These are phyloP conservation scores for Metschnikowia henanensis DNA, from an alignment of 805 yeast species.

Conservation along the genomic window DNA sequence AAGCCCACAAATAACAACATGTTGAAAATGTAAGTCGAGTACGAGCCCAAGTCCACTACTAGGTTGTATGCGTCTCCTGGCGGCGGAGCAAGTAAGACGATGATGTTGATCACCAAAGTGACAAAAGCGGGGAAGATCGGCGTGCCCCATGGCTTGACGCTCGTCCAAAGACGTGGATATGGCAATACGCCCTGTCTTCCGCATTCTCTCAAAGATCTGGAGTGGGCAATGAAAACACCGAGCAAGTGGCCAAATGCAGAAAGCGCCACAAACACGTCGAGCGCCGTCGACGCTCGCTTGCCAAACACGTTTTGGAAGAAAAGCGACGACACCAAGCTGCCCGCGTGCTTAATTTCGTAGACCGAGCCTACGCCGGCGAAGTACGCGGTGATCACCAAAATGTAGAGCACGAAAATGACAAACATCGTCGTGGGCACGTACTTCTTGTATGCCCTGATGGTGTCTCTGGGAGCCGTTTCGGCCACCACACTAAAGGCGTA, in stretches of 20 bases:
- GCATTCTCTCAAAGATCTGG: constrained; percentile 32
- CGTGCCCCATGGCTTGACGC: constrained; percentile 32
- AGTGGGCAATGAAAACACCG: constrained; percentile 30
- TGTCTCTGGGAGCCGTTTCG: constrained; percentile 27
- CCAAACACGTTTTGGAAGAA: constrained; percentile 35
- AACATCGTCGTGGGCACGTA: constrained; percentile 34
- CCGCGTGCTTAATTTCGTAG: constrained; percentile 27
- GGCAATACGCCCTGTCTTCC: constrained; percentile 37
- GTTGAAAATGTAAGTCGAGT: constrained; percentile 29
- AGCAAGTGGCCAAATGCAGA: constrained; percentile 33
- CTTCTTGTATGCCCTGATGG: constrained; percentile 25
- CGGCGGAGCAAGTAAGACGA: constrained; percentile 33
- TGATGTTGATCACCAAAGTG: constrained; percentile 26
- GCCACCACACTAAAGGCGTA: constrained; percentile 41
- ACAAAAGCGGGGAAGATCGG: constrained; percentile 27
- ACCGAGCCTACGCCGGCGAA: constrained; percentile 29
- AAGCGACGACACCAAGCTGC: constrained; percentile 29
- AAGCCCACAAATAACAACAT: constrained; percentile 28
- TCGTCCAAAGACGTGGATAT: constrained; percentile 28
- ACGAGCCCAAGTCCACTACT: constrained; percentile 32
- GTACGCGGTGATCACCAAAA: constrained; percentile 34
- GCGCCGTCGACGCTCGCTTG: constrained; percentile 23
- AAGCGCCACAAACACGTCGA: constrained; percentile 29
- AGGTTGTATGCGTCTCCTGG: constrained; percentile 37
- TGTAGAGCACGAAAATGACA: constrained; percentile 31